These are phyloP conservation scores for Aspergillus asperescens DNA, from an alignment of 495 filamentous ascomycete genomes.

Conservation along the genomic window DNA sequence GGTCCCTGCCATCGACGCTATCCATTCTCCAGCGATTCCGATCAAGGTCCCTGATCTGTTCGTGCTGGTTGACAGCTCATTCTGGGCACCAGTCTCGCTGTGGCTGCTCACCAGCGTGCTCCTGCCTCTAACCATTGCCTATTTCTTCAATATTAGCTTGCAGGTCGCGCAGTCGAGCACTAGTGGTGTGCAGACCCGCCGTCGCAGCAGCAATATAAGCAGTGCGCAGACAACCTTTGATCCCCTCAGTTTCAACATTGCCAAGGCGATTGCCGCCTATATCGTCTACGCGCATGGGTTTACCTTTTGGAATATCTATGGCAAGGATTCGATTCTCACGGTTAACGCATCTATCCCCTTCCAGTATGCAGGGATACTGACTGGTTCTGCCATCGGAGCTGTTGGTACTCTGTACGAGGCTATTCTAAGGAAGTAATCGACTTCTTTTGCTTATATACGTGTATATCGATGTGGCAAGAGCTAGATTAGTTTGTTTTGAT, in stretches of 20 bases:
- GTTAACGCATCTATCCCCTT: constrained; percentile 66
- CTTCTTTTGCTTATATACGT: no score
- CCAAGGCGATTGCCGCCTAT: constrained; percentile 74
- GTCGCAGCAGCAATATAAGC: constrained; percentile 14
- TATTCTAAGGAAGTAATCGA: constrained; percentile 61
- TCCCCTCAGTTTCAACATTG: constrained; percentile 81
- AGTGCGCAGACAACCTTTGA: constrained; percentile 59
- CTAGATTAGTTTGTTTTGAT: background rate
- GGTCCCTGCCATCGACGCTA: constrained; percentile 52
- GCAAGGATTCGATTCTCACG: constrained; percentile 49
- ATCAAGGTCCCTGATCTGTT: constrained; percentile 78
- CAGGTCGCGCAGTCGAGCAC: constrained; percentile 29
- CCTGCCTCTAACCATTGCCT: constrained; percentile 65
- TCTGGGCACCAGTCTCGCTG: constrained; percentile 76
- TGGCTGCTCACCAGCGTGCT: constrained; percentile 70
- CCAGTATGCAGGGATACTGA: constrained; percentile 62
- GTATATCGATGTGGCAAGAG: background rate
- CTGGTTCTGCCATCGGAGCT: constrained; percentile 64
- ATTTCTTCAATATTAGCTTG: constrained; percentile 79
- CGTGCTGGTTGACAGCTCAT: constrained; percentile 63
- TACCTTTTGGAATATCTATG: constrained; percentile 58
- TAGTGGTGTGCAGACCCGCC: constrained; percentile 16
- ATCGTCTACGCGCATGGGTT: constrained; percentile 69
- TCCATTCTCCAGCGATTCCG: constrained; percentile 37
- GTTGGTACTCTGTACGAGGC: constrained; percentile 77